Evolutionary conservation across 192 early-diverging fungal genomes (phyloP).

Genomic region (Coemansia reversa): DNA sequence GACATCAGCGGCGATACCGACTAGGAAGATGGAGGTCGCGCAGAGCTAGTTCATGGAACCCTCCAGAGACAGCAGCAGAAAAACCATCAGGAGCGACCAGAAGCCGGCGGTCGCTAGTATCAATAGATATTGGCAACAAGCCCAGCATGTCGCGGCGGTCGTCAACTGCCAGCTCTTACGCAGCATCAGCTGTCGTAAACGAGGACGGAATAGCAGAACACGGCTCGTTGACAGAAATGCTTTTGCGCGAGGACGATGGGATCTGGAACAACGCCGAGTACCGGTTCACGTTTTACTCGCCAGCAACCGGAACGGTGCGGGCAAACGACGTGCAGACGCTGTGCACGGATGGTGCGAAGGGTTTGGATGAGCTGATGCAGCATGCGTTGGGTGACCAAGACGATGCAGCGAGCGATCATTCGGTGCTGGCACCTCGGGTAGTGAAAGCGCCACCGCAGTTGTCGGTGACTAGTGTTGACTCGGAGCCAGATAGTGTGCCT

Average conservation of each 20-base stretch:
- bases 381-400: conserved; percentile 17
- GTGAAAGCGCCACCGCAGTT: conserved; percentile 20
- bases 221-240: conserved; percentile 46
- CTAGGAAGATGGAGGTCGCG: conserved; percentile 49
- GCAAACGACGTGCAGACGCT: conserved; percentile 58
- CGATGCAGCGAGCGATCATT: background rate
- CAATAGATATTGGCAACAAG: conserved; percentile 47
- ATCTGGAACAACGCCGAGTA: conserved; percentile 50
- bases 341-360: conserved; percentile 40
- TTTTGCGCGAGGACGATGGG: conserved; percentile 46
- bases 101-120: conserved; percentile 23
- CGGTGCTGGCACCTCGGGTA: background rate
- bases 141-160: conserved; percentile 48
- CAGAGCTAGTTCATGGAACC: conserved; percentile 53
- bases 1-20: conserved; percentile 40
- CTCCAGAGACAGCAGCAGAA: conserved; percentile 16
- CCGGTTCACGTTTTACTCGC: conserved; percentile 70
- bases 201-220: conserved; percentile 3
- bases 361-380: conserved; percentile 37
- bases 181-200: background rate
- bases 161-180: conserved; percentile 28
- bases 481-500: conserved; percentile 11
- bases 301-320: conserved; percentile 60
- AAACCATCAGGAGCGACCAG: background rate
- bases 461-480: conserved; percentile 33